Evolutionary conservation across 352 stramenopile species (phyloP).

Genomic region (Phytophthora idaei): DNA sequence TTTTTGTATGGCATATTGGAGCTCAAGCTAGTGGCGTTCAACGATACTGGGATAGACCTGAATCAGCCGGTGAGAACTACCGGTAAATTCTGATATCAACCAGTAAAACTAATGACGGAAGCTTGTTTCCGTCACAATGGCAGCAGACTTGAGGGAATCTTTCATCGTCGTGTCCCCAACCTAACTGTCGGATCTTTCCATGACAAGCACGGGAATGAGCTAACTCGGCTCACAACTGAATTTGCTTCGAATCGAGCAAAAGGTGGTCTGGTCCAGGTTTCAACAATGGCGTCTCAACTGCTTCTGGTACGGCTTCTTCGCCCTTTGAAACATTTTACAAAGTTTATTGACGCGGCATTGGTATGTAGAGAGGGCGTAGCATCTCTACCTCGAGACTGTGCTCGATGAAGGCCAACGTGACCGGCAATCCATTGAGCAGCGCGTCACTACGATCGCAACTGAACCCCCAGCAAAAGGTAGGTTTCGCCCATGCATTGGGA

Average conservation of each 20-base stretch:
- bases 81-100: too few species aligned
- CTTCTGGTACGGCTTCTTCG: slow-evolving; percentile 22
- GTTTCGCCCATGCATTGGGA: neutral
- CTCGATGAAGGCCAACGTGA: slow-evolving; percentile 6
- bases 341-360: slow-evolving; percentile 2
- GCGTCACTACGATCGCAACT: slow-evolving; percentile 10
- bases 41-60: too few species aligned
- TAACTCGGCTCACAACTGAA: slow-evolving; percentile 23
- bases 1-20: too few species aligned
- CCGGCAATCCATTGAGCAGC: neutral
- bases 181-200: slow-evolving; percentile 20
- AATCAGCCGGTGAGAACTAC: too few species aligned
- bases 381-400: slow-evolving; percentile 7
- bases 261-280: neutral
- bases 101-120: too few species aligned
- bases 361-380: slow-evolving; percentile 17
- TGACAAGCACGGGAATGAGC: neutral
- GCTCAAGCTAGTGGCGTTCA: too few species aligned
- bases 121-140: too few species aligned
- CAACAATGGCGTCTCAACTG: slow-evolving; percentile 27
- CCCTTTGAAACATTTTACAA: neutral
- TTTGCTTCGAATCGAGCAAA: slow-evolving; percentile 1
- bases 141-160: neutral
- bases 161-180: slow-evolving; percentile 10
- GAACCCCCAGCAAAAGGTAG: slow-evolving; percentile 25